These are phyloP conservation scores for Candida albicans DNA, from an alignment of 1,139 yeast species.

Conservation along the genomic window DNA sequence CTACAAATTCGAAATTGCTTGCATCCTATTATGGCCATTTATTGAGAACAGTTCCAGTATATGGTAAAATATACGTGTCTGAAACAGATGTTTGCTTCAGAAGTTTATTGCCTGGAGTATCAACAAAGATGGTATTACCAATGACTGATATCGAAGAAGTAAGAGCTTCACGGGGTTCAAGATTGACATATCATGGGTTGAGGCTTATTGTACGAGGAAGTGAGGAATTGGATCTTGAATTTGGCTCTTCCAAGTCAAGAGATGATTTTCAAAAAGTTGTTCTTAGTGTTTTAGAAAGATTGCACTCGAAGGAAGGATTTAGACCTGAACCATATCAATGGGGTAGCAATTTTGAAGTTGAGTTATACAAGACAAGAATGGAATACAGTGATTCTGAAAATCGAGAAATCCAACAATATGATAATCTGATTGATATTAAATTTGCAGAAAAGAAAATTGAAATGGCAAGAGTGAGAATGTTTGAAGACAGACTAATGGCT, in stretches of 20 bases:
- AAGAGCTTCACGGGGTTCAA: constrained; percentile 49
- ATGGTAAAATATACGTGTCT: constrained; percentile 81
- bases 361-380: constrained; percentile 18
- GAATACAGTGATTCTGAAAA: constrained; percentile 15
- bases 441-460: constrained; percentile 30
- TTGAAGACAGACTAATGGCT: constrained; percentile 59
- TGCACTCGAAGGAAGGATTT: constrained; percentile 29
- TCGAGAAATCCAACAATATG: constrained; percentile 3
- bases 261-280: constrained; percentile 70
- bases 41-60: constrained; percentile 69
- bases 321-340: constrained; percentile 30
- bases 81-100: constrained; percentile 69
- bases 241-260: constrained; percentile 61
- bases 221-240: constrained; percentile 76
- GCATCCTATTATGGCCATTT: constrained; percentile 76
- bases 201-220: constrained; percentile 68
- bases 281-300: constrained; percentile 48
- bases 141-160: constrained; percentile 59
- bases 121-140: constrained; percentile 84
- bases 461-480: constrained; percentile 56
- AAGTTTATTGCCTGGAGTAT: constrained; percentile 75
- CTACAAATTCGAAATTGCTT: constrained; percentile 55
- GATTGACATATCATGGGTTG: constrained; percentile 58
- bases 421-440: constrained; percentile 6
- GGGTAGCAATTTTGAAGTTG: constrained; percentile 26